Conservation (phyloP, 176 grass and related monocot genomes). For the Eremochloa ophiuroides region DNA sequence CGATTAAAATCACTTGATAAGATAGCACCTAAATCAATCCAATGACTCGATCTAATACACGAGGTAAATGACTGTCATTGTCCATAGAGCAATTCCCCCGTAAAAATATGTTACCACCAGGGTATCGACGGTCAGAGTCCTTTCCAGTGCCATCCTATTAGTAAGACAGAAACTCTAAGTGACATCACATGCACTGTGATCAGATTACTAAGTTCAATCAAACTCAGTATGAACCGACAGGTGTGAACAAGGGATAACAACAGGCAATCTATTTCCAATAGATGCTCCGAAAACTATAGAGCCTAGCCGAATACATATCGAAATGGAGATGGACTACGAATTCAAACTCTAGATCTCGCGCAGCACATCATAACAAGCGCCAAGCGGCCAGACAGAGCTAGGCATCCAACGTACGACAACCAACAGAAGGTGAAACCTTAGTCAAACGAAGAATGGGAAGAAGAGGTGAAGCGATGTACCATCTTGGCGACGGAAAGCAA, state of each 20-base stretch:
- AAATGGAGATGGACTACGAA: background rate
- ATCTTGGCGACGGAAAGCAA: conserved; percentile 40
- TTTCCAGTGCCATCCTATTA: background rate
- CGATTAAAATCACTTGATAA: background rate
- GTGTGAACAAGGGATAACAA: background rate
- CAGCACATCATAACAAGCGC: background rate
- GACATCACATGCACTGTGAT: background rate
- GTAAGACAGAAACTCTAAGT: background rate
- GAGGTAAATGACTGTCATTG: background rate
- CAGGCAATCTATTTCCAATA: background rate
- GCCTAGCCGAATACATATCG: background rate
- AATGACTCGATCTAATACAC: background rate
- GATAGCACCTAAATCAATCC: background rate
- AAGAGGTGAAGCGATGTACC: conserved; percentile 23
- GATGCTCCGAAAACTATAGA: too few species aligned
- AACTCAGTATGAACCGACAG: background rate
- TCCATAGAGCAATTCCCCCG: background rate
- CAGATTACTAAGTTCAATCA: background rate
- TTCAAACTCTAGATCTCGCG: background rate
- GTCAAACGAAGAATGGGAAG: background rate
- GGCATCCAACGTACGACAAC: background rate
- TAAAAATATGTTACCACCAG: background rate
- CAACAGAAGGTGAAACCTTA: background rate
- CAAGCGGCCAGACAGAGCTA: background rate
- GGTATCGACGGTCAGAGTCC: background rate